These are phyloP conservation scores for Raphanus raphanistrum DNA, from an alignment of 345 rosid genomes.

Conservation along the genomic window DNA sequence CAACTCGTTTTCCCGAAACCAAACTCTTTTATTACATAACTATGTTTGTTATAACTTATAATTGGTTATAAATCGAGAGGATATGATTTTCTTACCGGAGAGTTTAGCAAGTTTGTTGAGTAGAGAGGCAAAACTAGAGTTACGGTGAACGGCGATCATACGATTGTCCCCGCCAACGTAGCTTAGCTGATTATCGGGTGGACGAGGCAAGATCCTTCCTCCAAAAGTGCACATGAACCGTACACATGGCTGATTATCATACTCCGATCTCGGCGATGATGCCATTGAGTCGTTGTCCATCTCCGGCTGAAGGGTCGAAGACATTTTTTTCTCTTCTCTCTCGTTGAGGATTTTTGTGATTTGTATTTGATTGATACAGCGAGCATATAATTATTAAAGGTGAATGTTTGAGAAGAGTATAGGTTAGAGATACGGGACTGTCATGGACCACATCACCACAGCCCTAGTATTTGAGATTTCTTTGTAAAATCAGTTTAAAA, in stretches of 20 bases:
- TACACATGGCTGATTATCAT: conserved; percentile 61
- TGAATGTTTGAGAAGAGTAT: conserved; percentile 31
- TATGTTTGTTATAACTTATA: not conserved
- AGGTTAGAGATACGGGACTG: conserved; percentile 31
- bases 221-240: conserved; percentile 98
- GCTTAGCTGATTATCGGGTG: conserved; percentile 88
- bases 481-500: not conserved
- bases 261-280: conserved; percentile 68
- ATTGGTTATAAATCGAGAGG: not conserved
- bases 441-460: conserved; percentile 14
- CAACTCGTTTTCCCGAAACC: not conserved
- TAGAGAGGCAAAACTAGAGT: conserved; percentile 60
- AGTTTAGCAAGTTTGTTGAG: conserved; percentile 75
- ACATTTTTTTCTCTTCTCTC: conserved; percentile 42
- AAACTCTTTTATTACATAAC: not conserved
- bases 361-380: conserved; percentile 26
- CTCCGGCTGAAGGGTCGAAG: conserved; percentile 63
- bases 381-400: conserved; percentile 36
- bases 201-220: conserved; percentile 95
- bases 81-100: conserved; percentile 48
- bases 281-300: conserved; percentile 70
- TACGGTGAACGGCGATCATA: conserved; percentile 75
- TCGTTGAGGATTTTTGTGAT: conserved; percentile 33
- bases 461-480: not conserved
- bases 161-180: conserved; percentile 97